phyloP scores from a whole-genome alignment of 306 rosid genomes.

The Sphenostylis stenocarpa region DNA sequence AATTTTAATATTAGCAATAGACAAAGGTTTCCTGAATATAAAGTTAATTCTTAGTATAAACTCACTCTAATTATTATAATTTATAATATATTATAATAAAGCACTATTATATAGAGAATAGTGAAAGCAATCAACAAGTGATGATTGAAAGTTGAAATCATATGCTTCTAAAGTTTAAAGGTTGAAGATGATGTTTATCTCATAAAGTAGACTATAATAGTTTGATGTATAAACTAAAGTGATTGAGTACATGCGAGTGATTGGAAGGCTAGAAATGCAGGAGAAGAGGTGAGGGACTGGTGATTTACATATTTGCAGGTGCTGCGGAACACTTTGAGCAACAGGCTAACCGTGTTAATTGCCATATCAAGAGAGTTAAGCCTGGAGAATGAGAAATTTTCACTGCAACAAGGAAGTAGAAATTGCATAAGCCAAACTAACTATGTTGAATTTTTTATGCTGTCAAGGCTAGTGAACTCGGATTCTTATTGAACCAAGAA shows the following conservation, averaged over 20 bases:
- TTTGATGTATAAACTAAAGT: not conserved
- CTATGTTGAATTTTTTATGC: constrained; percentile 76
- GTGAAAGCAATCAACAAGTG: too few relatives aligned
- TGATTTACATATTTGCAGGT: not conserved
- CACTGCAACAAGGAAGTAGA: constrained; percentile 46
- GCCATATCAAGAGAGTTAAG: constrained; percentile 71
- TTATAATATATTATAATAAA: too few relatives aligned
- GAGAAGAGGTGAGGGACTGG: not conserved
- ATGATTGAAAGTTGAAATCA: not conserved
- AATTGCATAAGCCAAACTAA: constrained; percentile 72
- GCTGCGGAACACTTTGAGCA: too few relatives aligned
- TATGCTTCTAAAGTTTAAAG: not conserved
- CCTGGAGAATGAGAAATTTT: constrained; percentile 42
- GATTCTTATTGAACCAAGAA: too few relatives aligned
- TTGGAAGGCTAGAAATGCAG: constrained; percentile 5
- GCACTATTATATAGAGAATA: too few relatives aligned
- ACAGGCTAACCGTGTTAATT: constrained; percentile 28
- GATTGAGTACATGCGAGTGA: not conserved
- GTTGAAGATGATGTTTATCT: not conserved
- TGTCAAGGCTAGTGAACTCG: constrained; percentile 65
- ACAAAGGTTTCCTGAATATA: too few relatives aligned
- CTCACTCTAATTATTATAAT: too few relatives aligned
- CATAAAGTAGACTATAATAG: not conserved
- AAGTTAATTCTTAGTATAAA: too few relatives aligned
- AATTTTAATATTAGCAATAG: too few relatives aligned